A percentile compares a stretch with the other conserved stretches of the same genome.
These are phyloP conservation scores for Kockovaella imperatae DNA, from an alignment of 768 basidiomycete genomes.

Conservation along the genomic window DNA sequence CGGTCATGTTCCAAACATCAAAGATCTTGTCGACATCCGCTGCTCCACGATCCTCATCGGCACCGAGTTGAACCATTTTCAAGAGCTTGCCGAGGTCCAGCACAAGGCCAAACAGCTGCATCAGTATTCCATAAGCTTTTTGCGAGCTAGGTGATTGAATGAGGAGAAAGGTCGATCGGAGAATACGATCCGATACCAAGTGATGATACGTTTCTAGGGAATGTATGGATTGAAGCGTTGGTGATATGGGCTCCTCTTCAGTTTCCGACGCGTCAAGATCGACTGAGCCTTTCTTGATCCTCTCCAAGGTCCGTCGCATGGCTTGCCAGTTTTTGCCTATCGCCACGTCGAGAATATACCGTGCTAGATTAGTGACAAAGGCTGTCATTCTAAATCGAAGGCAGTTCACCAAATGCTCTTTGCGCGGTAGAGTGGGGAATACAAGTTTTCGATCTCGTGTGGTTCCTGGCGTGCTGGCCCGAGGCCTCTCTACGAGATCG, in stretches of 20 bases:
- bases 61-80: constrained; percentile 25
- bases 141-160: constrained; percentile 18
- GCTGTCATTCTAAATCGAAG: constrained; percentile 68
- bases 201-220: constrained; percentile 32
- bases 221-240: constrained; percentile 22
- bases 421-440: constrained; percentile 48
- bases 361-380: constrained; percentile 60
- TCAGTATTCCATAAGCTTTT: constrained; percentile 25
- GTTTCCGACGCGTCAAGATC: background rate
- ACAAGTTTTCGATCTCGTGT: background rate
- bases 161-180: constrained; percentile 20
- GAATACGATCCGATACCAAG: constrained; percentile 22
- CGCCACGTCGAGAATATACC: constrained; percentile 72
- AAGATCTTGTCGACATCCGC: background rate
- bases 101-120: constrained; percentile 23
- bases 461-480: background rate
- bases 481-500: constrained; percentile 1
- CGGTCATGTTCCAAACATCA: no score
- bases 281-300: constrained; percentile 1
- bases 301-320: constrained; percentile 48
- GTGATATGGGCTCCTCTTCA: constrained; percentile 7
- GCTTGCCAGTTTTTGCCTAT: constrained; percentile 68
- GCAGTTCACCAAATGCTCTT: constrained; percentile 53
- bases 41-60: background rate
- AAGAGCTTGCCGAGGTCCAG: constrained; percentile 33